phyloP scores from a whole-genome alignment of 1,284 basidiomycete genomes.

The Athelia sp. region DNA sequence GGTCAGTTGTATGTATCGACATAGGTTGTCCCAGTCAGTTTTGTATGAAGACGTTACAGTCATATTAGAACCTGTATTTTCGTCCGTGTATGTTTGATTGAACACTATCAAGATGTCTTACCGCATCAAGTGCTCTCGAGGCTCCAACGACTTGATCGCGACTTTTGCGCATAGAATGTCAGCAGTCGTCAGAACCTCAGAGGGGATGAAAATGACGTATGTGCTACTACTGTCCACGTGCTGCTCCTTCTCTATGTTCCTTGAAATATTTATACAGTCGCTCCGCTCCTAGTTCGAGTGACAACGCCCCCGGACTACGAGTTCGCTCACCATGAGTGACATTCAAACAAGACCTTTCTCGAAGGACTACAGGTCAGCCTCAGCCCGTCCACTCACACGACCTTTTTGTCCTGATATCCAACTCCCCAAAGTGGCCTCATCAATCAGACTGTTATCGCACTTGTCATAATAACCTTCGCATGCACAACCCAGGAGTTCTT shows the following conservation, averaged over 20 bases:
- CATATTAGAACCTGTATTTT: too few species aligned
- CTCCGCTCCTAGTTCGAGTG: background rate
- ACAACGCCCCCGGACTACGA: too few species aligned
- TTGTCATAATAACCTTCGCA: conserved; percentile 55
- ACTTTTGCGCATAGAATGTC: too few species aligned
- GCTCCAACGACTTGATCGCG: too few species aligned
- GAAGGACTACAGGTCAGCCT: conserved; percentile 60
- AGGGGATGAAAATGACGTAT: too few species aligned
- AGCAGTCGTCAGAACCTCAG: too few species aligned
- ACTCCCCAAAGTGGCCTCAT: conserved; percentile 62
- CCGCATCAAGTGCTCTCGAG: too few species aligned
- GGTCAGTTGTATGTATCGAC: too few species aligned
- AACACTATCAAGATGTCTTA: too few species aligned
- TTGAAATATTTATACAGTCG: background rate
- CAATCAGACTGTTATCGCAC: conserved; percentile 69
- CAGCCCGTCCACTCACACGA: background rate
- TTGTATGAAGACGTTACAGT: too few species aligned
- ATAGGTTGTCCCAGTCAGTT: too few species aligned
- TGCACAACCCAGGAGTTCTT: conserved; percentile 67
- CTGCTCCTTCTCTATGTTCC: background rate
- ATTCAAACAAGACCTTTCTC: conserved; percentile 59
- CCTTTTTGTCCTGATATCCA: conserved; percentile 8
- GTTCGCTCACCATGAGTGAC: conserved; percentile 36
- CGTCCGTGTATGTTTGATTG: too few species aligned
- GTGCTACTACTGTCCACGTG: background rate